phyloP scores from a whole-genome alignment of 1,284 basidiomycete genomes.

The Naganishia albida region DNA sequence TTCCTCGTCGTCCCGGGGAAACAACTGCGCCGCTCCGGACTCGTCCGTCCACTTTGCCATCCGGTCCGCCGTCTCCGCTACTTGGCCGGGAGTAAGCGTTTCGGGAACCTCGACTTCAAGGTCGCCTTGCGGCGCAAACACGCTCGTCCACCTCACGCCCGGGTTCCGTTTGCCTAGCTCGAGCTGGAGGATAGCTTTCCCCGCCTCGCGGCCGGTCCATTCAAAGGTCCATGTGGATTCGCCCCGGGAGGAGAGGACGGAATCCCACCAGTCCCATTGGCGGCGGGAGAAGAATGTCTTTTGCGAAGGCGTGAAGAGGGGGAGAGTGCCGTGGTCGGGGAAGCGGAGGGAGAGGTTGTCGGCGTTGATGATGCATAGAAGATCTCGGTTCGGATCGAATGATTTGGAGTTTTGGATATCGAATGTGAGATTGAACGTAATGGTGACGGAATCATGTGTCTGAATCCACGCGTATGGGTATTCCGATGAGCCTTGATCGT shows the following conservation, averaged over 20 bases:
- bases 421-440: conserved; percentile 19
- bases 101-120: conserved; percentile 75
- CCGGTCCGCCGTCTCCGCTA: conserved; percentile 54
- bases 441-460: conserved; percentile 13
- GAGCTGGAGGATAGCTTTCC: conserved; percentile 10
- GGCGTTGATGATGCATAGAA: conserved; percentile 23
- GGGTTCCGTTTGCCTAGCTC: conserved; percentile 30
- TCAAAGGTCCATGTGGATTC: conserved; percentile 30
- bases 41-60: conserved; percentile 77
- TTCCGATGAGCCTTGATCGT: background rate
- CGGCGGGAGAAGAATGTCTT: conserved; percentile 1
- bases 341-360: conserved; percentile 23
- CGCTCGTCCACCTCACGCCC: conserved; percentile 28
- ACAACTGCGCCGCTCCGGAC: conserved; percentile 60
- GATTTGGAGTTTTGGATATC: background rate
- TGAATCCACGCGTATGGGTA: conserved; percentile 33
- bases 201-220: background rate
- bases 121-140: conserved; percentile 29
- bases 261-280: conserved; percentile 31
- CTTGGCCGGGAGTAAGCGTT: conserved; percentile 79
- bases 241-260: conserved; percentile 4
- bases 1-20: conserved; percentile 46
- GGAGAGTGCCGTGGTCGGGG: background rate
- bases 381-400: conserved; percentile 23
- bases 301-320: background rate